Base-by-base conservation (phyloP, 495 filamentous ascomycete genomes). In the Chaetomidium leptoderma region DNA sequence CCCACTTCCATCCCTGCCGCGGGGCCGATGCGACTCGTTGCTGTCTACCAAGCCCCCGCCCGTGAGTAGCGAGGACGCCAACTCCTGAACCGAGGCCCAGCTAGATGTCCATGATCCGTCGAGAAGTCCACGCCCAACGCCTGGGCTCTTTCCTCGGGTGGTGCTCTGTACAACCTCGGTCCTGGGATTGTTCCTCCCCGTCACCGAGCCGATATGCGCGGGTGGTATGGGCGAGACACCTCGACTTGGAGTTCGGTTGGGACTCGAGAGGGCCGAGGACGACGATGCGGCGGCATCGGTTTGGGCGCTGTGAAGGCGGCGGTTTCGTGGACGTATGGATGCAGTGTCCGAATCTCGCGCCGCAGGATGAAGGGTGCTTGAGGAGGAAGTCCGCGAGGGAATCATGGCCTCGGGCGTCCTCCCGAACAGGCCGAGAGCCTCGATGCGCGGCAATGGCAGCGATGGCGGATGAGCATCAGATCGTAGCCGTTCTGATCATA, bases 21-120 rank as follows among this genome's bases (percentile, higher is more conserved):
- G 59, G n/a, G 66, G 63, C 36, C 61, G 63, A 17, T 67, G 70
- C 9, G 66, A 55, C 36, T 71, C 71, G 27, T 65, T 71, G 24
- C 40, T 62, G 35, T 67, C 65, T 19, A 6, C 53, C 21, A 58
- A 46, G 14, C 46, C 61, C 9, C 69, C 68, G 39, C 69, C 70
- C 13, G 67, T 64, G 17, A 79, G 59, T 9, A 78, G 54, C 24
- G 77, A 77, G 19, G 73, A 68, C 4, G 77, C 73, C 24, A 78
- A 68, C 27, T 70, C 74, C 39, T 73, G 68, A 0, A 79, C 68
- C 9, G 75, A 73, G 1, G 76, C 66, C 77, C 77, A 79, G 56
- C 70, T 77, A 6, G 76, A 70, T 1, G 71, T 53, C 76, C 75
- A 79, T 6, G 74, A 73, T 9, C 67, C 69, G 30, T 70, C 72